Conservation (phyloP, 345 rosid species). For the Lumnitzera racemosa region DNA sequence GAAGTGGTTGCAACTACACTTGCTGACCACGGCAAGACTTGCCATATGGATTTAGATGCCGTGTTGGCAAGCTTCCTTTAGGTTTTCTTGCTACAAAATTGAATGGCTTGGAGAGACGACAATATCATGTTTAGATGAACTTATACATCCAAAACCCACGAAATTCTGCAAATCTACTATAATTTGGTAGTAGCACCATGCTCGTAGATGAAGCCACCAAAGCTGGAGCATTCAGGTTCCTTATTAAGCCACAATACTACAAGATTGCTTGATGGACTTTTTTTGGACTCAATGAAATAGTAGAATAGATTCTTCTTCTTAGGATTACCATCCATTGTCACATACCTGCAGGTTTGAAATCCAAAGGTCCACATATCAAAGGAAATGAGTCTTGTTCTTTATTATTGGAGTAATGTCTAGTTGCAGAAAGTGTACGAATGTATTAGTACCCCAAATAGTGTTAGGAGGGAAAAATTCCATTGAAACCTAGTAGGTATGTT, state of each 20-base stretch:
- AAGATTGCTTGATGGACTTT: constrained; percentile 24
- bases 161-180: not conserved
- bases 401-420: too few species aligned
- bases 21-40: constrained; percentile 17
- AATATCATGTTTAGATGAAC: not conserved
- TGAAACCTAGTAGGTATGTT: constrained; percentile 5
- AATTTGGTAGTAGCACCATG: constrained; percentile 19
- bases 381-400: too few species aligned
- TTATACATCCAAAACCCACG: not conserved
- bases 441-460: constrained; percentile 28
- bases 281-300: constrained; percentile 33
- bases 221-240: constrained; percentile 49
- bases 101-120: constrained; percentile 35
- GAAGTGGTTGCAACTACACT: too few species aligned
- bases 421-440: too few species aligned
- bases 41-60: constrained; percentile 40
- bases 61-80: constrained; percentile 22
- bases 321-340: constrained; percentile 12
- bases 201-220: constrained; percentile 39
- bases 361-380: not conserved
- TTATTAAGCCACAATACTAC: constrained; percentile 43
- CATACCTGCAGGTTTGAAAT: constrained; percentile 23
- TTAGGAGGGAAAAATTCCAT: constrained; percentile 30
- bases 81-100: constrained; percentile 25
- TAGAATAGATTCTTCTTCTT: constrained; percentile 26